These are phyloP conservation scores for Limonomyces culmigenus DNA, from an alignment of 1,284 basidiomycete genomes.

Conservation along the genomic window DNA sequence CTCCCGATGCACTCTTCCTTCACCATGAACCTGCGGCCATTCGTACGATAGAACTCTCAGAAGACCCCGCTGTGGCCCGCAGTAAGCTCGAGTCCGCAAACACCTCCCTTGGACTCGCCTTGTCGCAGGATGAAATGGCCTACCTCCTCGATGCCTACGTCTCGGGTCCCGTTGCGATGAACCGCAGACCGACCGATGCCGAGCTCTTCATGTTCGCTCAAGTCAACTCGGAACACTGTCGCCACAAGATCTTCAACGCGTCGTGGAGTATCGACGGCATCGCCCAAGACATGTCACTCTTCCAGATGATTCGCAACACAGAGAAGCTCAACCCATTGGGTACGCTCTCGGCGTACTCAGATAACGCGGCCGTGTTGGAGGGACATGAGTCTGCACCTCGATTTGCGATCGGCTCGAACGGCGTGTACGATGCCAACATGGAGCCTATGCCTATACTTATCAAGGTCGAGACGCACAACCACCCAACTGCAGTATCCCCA, in stretches of 20 bases:
- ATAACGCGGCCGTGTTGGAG: constrained; percentile 92
- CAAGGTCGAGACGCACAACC: constrained; percentile 99
- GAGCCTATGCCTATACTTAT: constrained; percentile 86
- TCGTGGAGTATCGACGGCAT: constrained; percentile 80
- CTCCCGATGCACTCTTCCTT: constrained; percentile 50
- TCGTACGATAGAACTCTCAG: constrained; percentile 46
- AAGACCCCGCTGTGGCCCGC: constrained; percentile 20
- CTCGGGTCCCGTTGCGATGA: constrained; percentile 40
- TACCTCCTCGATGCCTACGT: constrained; percentile 89
- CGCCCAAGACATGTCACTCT: constrained; percentile 64
- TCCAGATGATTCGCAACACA: constrained; percentile 97
- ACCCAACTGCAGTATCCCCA: constrained; percentile 96
- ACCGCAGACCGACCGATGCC: constrained; percentile 85
- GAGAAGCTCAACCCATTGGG: constrained; percentile 62
- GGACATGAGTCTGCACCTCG: constrained; percentile 57
- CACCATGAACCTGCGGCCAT: constrained; percentile 55
- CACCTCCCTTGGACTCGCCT: constrained; percentile 75
- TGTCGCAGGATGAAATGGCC: constrained; percentile 81
- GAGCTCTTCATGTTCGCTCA: constrained; percentile 99
- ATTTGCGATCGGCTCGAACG: constrained; percentile 42
- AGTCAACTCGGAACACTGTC: constrained; percentile 98
- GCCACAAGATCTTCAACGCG: constrained; percentile 99
- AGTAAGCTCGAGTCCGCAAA: constrained; percentile 66
- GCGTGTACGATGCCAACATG: constrained; percentile 33
- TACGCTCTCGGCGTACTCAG: constrained; percentile 94